phyloP scores from a whole-genome alignment of 2,329 filamentous ascomycete species.

The Talaromyces verruculosus region DNA sequence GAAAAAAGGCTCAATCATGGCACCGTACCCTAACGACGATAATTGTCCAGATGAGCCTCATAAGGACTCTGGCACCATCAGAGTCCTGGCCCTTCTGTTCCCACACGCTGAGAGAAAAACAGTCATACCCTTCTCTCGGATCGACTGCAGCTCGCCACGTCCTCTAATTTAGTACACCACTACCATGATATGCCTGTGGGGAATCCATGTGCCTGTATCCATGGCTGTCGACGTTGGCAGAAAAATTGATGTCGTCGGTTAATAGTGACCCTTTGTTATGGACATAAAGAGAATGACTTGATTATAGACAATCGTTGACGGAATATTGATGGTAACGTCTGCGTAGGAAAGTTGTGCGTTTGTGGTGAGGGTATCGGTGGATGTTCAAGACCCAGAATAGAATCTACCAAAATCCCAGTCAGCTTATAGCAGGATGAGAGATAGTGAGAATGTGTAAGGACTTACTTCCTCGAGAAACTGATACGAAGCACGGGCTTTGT shows the following conservation, averaged over 20 bases:
- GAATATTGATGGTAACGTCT: slow-evolving; percentile 32
- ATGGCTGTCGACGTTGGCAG: not conserved
- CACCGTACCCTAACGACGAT: not conserved
- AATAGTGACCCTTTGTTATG: not conserved
- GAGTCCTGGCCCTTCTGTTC: not conserved
- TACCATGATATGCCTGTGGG: too few relatives aligned
- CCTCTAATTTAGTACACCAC: not conserved
- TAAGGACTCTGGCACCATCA: not conserved
- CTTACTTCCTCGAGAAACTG: not conserved
- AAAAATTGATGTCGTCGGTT: not conserved
- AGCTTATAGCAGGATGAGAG: not conserved
- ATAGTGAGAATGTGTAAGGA: not conserved
- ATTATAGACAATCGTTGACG: slow-evolving; percentile 33
- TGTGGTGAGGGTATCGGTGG: not conserved
- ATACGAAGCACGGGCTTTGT: not conserved
- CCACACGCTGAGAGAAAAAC: not conserved
- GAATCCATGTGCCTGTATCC: not conserved
- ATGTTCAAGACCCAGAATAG: not conserved
- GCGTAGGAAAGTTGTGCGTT: not conserved
- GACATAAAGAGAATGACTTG: slow-evolving; percentile 33
- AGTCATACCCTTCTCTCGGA: not conserved
- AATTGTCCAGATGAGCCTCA: not conserved
- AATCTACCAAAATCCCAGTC: not conserved
- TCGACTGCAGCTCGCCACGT: not conserved
- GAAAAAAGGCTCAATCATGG: not conserved